Evolutionary conservation across 2,329 filamentous ascomycete genomes (phyloP), one percentile per base, ranked within the genome.

Genomic region (Aspergillus sergii): DNA sequence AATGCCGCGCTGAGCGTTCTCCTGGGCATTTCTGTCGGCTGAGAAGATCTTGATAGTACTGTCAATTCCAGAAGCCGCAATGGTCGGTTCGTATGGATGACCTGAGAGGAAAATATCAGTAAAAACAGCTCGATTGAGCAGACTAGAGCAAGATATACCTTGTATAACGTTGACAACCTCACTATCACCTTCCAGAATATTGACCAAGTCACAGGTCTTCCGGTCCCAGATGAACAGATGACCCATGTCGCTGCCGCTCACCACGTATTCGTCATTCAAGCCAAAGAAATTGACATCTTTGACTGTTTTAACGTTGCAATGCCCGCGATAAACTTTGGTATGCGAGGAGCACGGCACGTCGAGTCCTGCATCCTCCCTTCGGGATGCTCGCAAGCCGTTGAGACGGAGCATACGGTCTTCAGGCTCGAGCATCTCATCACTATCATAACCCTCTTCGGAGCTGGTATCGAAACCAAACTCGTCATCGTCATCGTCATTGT

Each of bases 251-350:
- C 85, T 88, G 7, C 88, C 88, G 61, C 85, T 88, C 12, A 90
- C 87, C 12, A 91, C 86, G 66, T 89, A 91, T 71, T 90, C 88
- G 68, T 91, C 89, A 63, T 89, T 79, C 43, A 89, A 76, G 0
- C 88, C 88, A 65, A 88, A 90, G 76, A 85, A 91, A 64, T 90
- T 90, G 64, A 90, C 86, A 69, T 91, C 88, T 69, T 91, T 91
- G 68, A 90, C 87, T 1, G 87, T 90, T 66, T 86, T 84, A 58
- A 88, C 82, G 67, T 90, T 90, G 77, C 88, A 90, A 72, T 90
- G 88, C 2, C 88, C 88, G 3, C 80, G 79, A 71, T 89, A 91
- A 23, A 82, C 75, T 45, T 83, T 83, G 2, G 83, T 87, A 66
- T 88, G 85, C 2, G 84, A 78, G 21, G 79, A 81, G 69, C 86